Evolutionary conservation across 2,329 filamentous ascomycete genomes (phyloP), one percentile per base, ranked within the genome.

Genomic region (Rutstroemia sp.): DNA sequence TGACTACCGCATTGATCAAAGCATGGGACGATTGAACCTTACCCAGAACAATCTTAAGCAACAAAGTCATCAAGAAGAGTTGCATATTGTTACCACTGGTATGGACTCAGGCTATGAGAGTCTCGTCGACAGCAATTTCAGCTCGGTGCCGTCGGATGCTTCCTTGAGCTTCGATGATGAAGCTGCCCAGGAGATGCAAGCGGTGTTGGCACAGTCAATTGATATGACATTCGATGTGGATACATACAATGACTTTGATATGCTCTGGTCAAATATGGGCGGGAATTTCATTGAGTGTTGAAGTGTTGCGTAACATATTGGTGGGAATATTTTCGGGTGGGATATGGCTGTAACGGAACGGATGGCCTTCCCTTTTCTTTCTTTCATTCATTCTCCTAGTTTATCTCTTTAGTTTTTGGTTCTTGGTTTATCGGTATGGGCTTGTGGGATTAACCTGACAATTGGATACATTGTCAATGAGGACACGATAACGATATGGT

Each of bases 281-380:
- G 44, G 40, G 2, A 55, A 47, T 16, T 49, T 48, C 48, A 38
- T 45, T 6, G 56, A 55, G 42, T 48, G 27, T 17, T 56, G 38
- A 42, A 25, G 50, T 72, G 75, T 57, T 77, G 76, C 48, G 19
- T 42, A n/a, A 42, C 5, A 5, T 3, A 10, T 42, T 19, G 14
- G 39, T 42, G 39, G 39, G 16, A 19, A 34, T 34, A 9, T 34
- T 12, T 12, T 19, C 4, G 16, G 39, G n/a, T 19, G 39, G 39
- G 39, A 17, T 3, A 42, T 17, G 39, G 39, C 16, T 17, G 2
- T 42, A n/a, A 17, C 7, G 39, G 5, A 14, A 42, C 10, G 39
- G 17, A 42, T 8, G 16, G 16, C 3, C 17, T 14, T 42, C 9
- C 39, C 17, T 42, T n/a, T 42, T 17, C 16, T 42, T 19, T 42